Conservation (phyloP, 768 basidiomycete species). For the Rhizopogon roseolus region DNA sequence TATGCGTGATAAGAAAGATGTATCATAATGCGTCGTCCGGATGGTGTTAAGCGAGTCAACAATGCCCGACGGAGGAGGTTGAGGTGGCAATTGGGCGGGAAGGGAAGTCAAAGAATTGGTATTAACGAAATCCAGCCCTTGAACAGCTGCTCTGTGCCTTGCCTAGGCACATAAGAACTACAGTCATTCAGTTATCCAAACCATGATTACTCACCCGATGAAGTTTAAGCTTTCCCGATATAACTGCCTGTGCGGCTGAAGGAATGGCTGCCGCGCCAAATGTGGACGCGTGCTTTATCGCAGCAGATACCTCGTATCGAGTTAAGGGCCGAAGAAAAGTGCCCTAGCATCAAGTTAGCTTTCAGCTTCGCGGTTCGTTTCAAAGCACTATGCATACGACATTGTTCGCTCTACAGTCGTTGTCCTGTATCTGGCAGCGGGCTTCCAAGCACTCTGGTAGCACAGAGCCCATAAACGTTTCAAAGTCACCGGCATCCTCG, state of each 20-base stretch:
- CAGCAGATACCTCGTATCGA: conserved; percentile 32
- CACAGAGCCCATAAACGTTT: conserved; percentile 25
- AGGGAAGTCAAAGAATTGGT: conserved; percentile 20
- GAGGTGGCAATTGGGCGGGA: conserved; percentile 20
- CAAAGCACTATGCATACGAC: background rate
- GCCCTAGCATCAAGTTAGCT: conserved; percentile 17
- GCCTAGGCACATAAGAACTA: conserved; percentile 12
- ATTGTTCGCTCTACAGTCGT: background rate
- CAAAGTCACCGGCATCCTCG: conserved; percentile 19
- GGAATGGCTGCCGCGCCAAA: conserved; percentile 9
- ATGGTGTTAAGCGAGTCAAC: conserved; percentile 53
- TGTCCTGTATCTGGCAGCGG: conserved; percentile 7
- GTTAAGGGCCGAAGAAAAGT: conserved; percentile 36
- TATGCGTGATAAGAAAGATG: conserved; percentile 64
- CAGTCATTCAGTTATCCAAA: background rate
- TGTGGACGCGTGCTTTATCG: conserved; percentile 24
- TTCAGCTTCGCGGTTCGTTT: background rate
- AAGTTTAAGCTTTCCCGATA: conserved; percentile 43
- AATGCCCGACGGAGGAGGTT: conserved; percentile 25
- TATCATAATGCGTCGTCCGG: conserved; percentile 56
- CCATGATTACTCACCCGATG: conserved; percentile 20
- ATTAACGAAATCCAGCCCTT: background rate
- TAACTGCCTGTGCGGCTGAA: conserved; percentile 28
- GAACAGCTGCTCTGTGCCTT: conserved; percentile 13
- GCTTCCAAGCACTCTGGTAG: conserved; percentile 31